Conservation (phyloP, 768 basidiomycete genomes). For the Floccularia luteovirens region DNA sequence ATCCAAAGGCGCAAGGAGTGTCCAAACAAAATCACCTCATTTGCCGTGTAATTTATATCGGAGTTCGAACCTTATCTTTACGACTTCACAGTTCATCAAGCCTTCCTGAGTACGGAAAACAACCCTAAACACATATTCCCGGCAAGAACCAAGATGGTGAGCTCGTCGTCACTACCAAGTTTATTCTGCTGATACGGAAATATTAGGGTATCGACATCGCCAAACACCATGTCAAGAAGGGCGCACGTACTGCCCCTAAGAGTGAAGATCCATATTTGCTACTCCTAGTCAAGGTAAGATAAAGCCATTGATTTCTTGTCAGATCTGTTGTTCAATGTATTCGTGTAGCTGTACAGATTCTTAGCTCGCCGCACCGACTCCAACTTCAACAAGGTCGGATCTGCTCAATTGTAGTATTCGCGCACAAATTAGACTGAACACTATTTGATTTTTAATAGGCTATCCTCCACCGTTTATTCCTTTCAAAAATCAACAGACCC, state of each 20-base stretch:
- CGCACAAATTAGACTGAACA: background rate
- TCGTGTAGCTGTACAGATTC: conserved; percentile 94
- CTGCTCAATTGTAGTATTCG: background rate
- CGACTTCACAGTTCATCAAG: conserved; percentile 65
- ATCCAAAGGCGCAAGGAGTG: background rate
- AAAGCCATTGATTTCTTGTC: background rate
- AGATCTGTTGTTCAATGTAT: background rate
- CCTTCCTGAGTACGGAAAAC: conserved; percentile 35
- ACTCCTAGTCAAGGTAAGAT: conserved; percentile 88
- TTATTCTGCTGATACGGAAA: conserved; percentile 10
- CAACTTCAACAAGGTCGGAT: conserved; percentile 82
- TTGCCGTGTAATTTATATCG: conserved; percentile 16
- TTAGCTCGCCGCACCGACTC: conserved; percentile 95
- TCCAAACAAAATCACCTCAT: background rate
- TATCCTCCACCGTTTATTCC: conserved; percentile 94
- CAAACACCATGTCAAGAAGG: conserved; percentile 98
- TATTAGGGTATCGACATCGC: conserved; percentile 92
- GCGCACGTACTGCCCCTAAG: conserved; percentile 88
- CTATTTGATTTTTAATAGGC: conserved; percentile 36
- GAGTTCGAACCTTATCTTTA: conserved; percentile 32
- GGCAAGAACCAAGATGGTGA: conserved; percentile 79
- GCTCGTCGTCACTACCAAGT: conserved; percentile 34
- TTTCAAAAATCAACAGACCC: conserved; percentile 95
- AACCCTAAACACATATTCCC: conserved; percentile 42
- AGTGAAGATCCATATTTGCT: conserved; percentile 99